A percentile compares a stretch with the other conserved stretches of the same genome.
Conservation (phyloP, 2,329 filamentous ascomycete genomes). For the Fusarium floridanum region DNA sequence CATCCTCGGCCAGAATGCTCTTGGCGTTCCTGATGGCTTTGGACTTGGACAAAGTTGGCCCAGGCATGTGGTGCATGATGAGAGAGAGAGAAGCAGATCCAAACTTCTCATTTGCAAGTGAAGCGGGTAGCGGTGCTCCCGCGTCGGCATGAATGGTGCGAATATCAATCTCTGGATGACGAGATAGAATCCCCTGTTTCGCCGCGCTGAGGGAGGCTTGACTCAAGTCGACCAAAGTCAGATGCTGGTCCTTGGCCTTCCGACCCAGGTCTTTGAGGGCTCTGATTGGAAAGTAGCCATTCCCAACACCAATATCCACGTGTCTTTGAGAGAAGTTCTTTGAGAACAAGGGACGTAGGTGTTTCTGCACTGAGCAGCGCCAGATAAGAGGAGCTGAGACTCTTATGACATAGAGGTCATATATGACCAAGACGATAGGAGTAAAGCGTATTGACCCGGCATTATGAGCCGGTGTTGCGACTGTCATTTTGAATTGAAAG, state of each 20-base stretch:
- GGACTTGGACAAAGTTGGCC: constrained; percentile 9
- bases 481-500: neutral
- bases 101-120: neutral
- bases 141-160: constrained; percentile 6
- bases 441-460: constrained; percentile 13
- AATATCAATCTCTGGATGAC: constrained; percentile 2
- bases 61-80: constrained; percentile 16
- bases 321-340: constrained; percentile 17
- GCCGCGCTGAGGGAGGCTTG: constrained; percentile 7
- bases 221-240: constrained; percentile 20
- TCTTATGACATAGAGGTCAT: constrained; percentile 17
- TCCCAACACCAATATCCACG: constrained; percentile 25
- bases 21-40: constrained; percentile 10
- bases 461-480: constrained; percentile 5
- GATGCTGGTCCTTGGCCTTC: constrained; percentile 2
- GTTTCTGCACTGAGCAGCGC: neutral
- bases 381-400: constrained; percentile 14
- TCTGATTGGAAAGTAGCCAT: constrained; percentile 11
- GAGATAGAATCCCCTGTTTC: constrained; percentile 1
- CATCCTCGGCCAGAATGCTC: neutral
- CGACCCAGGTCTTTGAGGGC: neutral
- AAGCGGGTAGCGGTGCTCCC: neutral
- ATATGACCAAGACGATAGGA: constrained; percentile 10
- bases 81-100: constrained; percentile 16
- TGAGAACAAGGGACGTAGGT: constrained; percentile 2